A percentile compares a stretch with the other conserved stretches of the same genome.
phyloP scores from a whole-genome alignment of 2,329 filamentous ascomycete species.

The Xylariomycetidae sp. region DNA sequence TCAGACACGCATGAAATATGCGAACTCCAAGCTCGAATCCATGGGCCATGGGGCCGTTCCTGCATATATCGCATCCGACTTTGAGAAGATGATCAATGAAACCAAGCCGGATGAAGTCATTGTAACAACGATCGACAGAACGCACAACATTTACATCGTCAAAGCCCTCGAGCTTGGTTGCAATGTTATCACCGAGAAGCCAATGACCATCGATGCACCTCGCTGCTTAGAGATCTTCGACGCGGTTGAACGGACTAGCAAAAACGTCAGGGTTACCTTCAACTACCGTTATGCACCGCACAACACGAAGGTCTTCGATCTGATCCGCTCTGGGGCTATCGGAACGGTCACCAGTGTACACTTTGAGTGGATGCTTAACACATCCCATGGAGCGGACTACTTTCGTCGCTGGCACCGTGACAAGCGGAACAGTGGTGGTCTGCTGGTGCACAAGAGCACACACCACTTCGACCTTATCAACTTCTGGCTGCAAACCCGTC shows the following conservation, averaged over 20 bases:
- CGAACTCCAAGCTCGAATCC: slow-evolving; percentile 42
- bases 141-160: slow-evolving; percentile 57
- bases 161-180: slow-evolving; percentile 55
- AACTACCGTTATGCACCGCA: slow-evolving; percentile 64
- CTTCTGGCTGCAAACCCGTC: slow-evolving; percentile 55
- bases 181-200: slow-evolving; percentile 60
- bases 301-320: slow-evolving; percentile 54
- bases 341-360: slow-evolving; percentile 54
- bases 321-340: slow-evolving; percentile 50
- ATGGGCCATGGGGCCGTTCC: slow-evolving; percentile 46
- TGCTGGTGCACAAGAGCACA: slow-evolving; percentile 59
- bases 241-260: slow-evolving; percentile 45
- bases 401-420: slow-evolving; percentile 61
- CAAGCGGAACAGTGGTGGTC: slow-evolving; percentile 53
- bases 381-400: slow-evolving; percentile 57
- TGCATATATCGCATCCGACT: slow-evolving; percentile 49
- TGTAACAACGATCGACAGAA: slow-evolving; percentile 59
- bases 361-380: slow-evolving; percentile 62
- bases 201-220: slow-evolving; percentile 58
- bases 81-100: slow-evolving; percentile 54
- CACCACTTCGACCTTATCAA: slow-evolving; percentile 62
- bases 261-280: slow-evolving; percentile 53
- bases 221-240: slow-evolving; percentile 51
- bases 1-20: slow-evolving; percentile 53
- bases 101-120: slow-evolving; percentile 57